Conservation (phyloP, 2,329 filamentous ascomycete species). For the Colletotrichum musae region DNA sequence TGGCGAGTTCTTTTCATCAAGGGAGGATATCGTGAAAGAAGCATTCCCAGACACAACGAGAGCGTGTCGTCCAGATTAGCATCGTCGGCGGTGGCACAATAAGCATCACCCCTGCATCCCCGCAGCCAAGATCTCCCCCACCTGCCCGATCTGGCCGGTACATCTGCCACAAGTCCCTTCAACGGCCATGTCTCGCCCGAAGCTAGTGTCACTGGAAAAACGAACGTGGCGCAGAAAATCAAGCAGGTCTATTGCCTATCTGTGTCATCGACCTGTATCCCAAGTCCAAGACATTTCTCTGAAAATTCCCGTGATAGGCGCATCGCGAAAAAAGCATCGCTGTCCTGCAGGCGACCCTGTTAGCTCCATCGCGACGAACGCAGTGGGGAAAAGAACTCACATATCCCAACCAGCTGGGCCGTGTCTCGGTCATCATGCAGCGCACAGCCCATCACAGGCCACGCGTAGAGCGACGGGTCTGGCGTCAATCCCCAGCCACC, state of each 20-base stretch:
- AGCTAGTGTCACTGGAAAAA: not conserved
- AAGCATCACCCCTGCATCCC: conserved; percentile 17
- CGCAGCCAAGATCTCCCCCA: conserved; percentile 17
- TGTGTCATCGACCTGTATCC: not conserved
- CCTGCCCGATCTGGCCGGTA: conserved; percentile 30
- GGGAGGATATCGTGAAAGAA: not conserved
- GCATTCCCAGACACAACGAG: not conserved
- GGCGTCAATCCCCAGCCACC: conserved; percentile 28
- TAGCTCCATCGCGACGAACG: not conserved
- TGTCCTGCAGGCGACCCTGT: not conserved
- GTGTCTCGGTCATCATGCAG: conserved; percentile 25
- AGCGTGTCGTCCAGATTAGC: conserved; percentile 22
- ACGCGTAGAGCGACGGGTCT: not conserved
- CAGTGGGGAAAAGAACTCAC: not conserved
- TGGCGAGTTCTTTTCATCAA: not conserved
- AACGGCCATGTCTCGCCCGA: not conserved
- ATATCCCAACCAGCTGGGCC: conserved; percentile 22
- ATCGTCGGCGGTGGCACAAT: not conserved
- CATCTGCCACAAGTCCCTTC: conserved; percentile 1
- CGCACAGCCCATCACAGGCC: conserved; percentile 23
- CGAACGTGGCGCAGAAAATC: not conserved
- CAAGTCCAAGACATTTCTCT: not conserved
- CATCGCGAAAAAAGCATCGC: not conserved
- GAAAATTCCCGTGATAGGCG: not conserved
- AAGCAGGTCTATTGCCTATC: not conserved